Base-by-base conservation (phyloP, 2,329 filamentous ascomycete species). In the Colletotrichum abscissum region DNA sequence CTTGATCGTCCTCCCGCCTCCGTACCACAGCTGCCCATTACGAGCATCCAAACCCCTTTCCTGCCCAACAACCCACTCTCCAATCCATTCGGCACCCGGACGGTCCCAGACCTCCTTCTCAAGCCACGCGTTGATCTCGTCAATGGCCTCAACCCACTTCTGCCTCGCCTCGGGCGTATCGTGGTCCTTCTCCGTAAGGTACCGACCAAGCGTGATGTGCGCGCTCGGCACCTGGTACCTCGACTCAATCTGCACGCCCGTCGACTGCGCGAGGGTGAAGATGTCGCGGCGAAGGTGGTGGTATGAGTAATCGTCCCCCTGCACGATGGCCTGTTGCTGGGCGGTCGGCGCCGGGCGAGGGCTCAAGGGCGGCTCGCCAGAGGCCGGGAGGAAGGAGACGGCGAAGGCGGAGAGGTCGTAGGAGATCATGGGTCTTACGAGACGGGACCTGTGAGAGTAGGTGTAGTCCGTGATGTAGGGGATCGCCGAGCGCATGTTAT, bases 221-320 rank as follows among this genome's bases (percentile, higher is more conserved):
- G 94, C 95, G 59, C 93, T 96, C 1, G 95, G 95, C 2, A 97
- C 94, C 28, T 95, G 92, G 80, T 98, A 98, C 70, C 96, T 88
- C 65, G 93, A 94, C 26, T 88, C 92, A 42, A 98, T 88, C 19
- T 88, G 84, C n/a, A 96, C 86, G 1, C 93, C 94, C 0, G 91
- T 88, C 4, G 84, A 84, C 58, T 86, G 84, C 4, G 90, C 89
- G 30, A 90, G 84, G 62, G 88, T 86, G 80, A 92, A 97, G 14
- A 97, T 81, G 79, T 98, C 95, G 4, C 92, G 89, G 3, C 96
- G 91, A 9, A 98, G 89, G 81, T 98, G 96, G 80, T 98, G 96
- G 81, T 98, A 98, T 0, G 93, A 95, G 83, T 94, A 98, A 1
- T 77, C 79, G 76, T 97, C 93, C 22, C 90, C 88, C 52, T 87